Base-by-base conservation (phyloP, 441 rosid species). In the Syzygium syzygioides region DNA sequence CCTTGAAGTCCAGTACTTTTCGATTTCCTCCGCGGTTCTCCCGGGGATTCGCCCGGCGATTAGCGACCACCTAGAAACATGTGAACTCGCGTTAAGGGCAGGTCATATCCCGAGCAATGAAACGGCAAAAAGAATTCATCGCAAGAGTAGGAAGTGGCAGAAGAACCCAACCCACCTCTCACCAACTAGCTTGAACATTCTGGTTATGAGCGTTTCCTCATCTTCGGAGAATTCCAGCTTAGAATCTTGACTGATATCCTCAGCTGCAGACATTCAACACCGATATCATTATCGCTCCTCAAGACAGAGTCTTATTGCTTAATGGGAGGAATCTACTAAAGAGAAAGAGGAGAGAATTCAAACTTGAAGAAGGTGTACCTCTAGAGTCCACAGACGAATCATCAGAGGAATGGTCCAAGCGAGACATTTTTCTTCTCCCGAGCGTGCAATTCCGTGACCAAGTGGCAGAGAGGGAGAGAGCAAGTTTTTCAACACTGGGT, bases 11-110 rank as follows among this genome's bases (percentile, higher is more conserved):
- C 94, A 94, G 86, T 91, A 92, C 90, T 90, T 92, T 89, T 92
- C 92, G 86, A 93, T 92, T 87, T 94, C 95, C 90, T 93, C 94
- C 28, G 93, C 93, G 18, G 93, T 90, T 90, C 95, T 92, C 87
- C 95, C 95, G 5, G 93, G 94, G 68, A 93, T 94, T 88, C 96
- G 93, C 85, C 96, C 94, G 62, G 94, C 96, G 37, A 94, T 94
- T 32, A 93, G 87, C 88, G 93, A 87, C 95, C 95, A 94, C 90
- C 95, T 93, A 37, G 45, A 68, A 76, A 14, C n/a, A 76, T 45
- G 48, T 23, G 83, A 41, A 76, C 83, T 76, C 15, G 83, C 52
- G 83, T 37, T 76, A 71, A 71, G 83, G 83, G 26, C 28, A 1
- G 28, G 83, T 37, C 83, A 23, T 76, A 41, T 20, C 83, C 52